Evolutionary conservation across 164 flowering plant species (phyloP), one percentile per base, ranked within the genome.

Genomic region (Dillenia suffruticosa): DNA sequence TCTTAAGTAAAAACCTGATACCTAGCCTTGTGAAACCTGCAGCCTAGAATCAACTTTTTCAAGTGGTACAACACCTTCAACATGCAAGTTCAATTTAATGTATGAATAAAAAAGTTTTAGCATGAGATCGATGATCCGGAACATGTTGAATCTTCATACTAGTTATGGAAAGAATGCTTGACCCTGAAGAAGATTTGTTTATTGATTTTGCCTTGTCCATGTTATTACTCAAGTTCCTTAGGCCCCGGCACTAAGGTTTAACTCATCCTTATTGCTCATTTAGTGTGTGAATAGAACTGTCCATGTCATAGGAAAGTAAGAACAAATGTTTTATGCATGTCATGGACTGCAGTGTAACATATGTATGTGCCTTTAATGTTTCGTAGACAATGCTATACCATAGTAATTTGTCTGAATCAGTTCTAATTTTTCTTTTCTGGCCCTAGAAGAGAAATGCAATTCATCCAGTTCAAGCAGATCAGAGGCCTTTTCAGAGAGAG

Each of bases 381-480:
- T 19, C 32, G 24, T 12, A 24, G 40, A 32, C 40, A 32, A 32
- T 16, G 63, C 45, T 40, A 49, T 1, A 6, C 1, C 22, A 17
- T 45, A 9, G n/a, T 53, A 32, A 6, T 13, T 45, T 46, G 2
- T 17, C 14, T 9, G 50, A 4, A 32, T 6, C 40, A 32, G 40
- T 32, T 32, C 40, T 44, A 45, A 17, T 12, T 19, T 49, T 16
- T 44, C 13, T 5, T 14, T 51, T 17, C 6, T 50, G 46, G 55
- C 43, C 51, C 55, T 4, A 43, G 19, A 71, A 76, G 80, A 66
- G 55, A 68, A 72, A 68, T 70, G 75, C 51, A 63, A 69, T 52
- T 77, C 75, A 43, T 70, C 82, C 53, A 57, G 65, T 63, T 74
- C 84, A 40, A 72, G 76, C 62, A 69, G 69, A 70, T 57, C 70